Conservation (phyloP, 306 rosid genomes). For the Fragaria iinumae region DNA sequence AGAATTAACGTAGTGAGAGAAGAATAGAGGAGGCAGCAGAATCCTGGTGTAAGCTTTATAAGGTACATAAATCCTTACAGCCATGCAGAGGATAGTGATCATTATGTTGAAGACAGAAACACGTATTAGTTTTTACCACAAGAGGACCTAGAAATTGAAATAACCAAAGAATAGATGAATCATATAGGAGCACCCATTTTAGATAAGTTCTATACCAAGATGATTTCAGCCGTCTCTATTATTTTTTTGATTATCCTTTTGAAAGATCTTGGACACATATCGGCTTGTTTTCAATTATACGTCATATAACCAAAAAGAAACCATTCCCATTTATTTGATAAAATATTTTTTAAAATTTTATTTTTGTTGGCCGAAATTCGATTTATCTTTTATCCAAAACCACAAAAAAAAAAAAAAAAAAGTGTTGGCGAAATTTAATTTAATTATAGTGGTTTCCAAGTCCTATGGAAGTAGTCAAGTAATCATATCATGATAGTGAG, state of each 20-base stretch:
- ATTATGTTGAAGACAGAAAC: conserved; percentile 30
- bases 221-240: conserved; percentile 6
- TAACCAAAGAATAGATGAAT: not conserved
- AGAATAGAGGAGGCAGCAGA: conserved; percentile 30
- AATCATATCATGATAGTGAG: not conserved
- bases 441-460: not conserved
- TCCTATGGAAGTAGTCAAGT: not conserved
- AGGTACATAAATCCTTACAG: conserved; percentile 40
- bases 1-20: conserved; percentile 49
- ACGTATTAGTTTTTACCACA: not conserved
- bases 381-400: not conserved
- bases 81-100: conserved; percentile 56
- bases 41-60: conserved; percentile 64
- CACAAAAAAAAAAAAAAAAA: not conserved
- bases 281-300: not conserved
- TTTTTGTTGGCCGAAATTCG: not conserved
- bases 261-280: not conserved
- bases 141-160: not conserved
- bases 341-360: too few species aligned
- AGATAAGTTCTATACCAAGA: not conserved
- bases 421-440: not conserved
- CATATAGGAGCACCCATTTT: not conserved
- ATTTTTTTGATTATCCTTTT: not conserved
- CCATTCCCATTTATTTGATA: too few species aligned
- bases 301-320: not conserved